Evolutionary conservation across 1,284 basidiomycete species (phyloP), one percentile per base, ranked within the genome.

Genomic region (Psilocybe mexicana): DNA sequence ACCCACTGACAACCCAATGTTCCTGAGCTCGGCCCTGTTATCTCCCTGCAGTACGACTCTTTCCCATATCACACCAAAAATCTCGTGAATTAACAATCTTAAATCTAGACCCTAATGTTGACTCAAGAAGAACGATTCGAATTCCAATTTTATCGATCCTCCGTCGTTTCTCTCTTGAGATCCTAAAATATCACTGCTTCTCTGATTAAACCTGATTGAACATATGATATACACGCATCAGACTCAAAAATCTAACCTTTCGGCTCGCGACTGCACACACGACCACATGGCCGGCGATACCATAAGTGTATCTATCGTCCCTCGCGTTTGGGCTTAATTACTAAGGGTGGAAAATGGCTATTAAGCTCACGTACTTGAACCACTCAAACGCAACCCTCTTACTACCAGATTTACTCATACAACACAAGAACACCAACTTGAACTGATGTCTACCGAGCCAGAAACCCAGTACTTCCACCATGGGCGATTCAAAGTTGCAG

Each of bases 401-500:
- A 26, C 26, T 28, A 4, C 38, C 10, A 52, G 18, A 38, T 40
- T 18, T 11, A 8, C 18, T 7, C 36, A n/a, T 24, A 18, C 14
- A 6, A 42, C n/a, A 26, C 18, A 11, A 43, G 4, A n/a, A 10
- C 23, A 25, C 23, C 11, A 25, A 23, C n/a, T n/a, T n/a, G n/a
- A n/a, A n/a, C 10, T 36, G 10, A 60, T 61, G 60, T 51, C 62
- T 33, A 30, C 50, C 36, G 58, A 61, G 38, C 59, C 61, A 25
- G 55, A 47, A 18, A 66, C 70, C 2, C 67, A 76, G 59, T 72
- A 70, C 56, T 67, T 75, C 61, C 72, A 73, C 54, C 76, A 78
- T 54, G 76, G 75, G 14, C 70, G 75, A 24, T 72, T 76, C 62
- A 63, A 55, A 6, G 72, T 76, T 44, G 61, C 68, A 47, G 74